Evolutionary conservation across 208 protist genomes (phyloP), one percentile per base, ranked within the genome.

Genomic region (Trypanosoma conorhini): DNA sequence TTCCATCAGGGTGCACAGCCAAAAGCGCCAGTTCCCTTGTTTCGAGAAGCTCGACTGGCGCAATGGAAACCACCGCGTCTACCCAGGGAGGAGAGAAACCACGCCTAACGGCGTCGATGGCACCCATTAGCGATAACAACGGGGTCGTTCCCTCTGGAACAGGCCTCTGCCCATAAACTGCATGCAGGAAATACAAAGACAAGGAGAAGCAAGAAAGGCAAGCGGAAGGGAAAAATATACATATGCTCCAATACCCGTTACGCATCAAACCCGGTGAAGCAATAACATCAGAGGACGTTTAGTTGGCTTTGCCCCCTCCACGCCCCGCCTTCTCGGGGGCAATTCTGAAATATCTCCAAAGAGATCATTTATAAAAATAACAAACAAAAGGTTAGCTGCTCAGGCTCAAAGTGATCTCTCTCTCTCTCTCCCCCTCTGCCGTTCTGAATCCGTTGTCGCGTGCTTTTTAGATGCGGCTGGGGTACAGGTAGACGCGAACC

Each of bases 401-500:
- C 51, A 74, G 57, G 46, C 54, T 51, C 10, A 40, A 42, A 24
- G 28, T 57, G 15, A 48, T 59, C 46, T 59, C 63, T 46, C 48
- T 48, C 48, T 52, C n/a, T 22, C 3, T 52, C n/a, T 99, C 98
- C 60, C 98, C 86, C 72, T 89, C 95, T 67, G 87, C 96, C 97
- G 79, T 99, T 98, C 83, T 99, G 97, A 68, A 99, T 86, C 83
- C 94, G 97, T 91, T 35, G 85, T 74, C 64, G 94, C 83, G 81
- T 94, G 91, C 69, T 87, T 96, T 94, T 98, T 99, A 99, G 71
- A 99, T 98, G 74, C 82, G 73, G 84, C 96, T 98, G 48, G 98
- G 98, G 88, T 98, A 99, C 31, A 99, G 85, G 86, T 99, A 98
- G 54, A 99, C 98, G 68, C 99, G 92, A 65, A 99, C 82, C 61